Percentiles rank a stretch among this genome's conserved stretches.
phyloP scores from a whole-genome alignment of 148 eudicot genomes.

The Fallopia convolvulus region DNA sequence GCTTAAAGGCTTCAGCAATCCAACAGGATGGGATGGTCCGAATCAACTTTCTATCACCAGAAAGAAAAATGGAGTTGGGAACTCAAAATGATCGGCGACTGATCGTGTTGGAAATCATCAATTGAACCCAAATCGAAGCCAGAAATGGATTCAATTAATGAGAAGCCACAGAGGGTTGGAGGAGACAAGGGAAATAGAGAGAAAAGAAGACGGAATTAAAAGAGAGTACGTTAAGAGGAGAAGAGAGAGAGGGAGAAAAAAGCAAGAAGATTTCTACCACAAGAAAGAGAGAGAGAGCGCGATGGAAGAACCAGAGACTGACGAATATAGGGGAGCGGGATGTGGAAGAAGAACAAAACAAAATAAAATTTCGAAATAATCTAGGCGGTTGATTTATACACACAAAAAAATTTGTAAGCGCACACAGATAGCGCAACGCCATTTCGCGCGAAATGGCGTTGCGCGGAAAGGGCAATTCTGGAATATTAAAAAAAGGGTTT shows the following conservation, averaged over 20 bases:
- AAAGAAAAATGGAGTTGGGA: background rate
- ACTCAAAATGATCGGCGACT: background rate
- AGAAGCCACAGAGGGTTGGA: background rate
- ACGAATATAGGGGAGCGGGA: background rate
- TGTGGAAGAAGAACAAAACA: conserved; percentile 8
- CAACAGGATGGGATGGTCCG: background rate
- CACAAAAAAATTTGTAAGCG: too few species aligned
- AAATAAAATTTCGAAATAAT: background rate
- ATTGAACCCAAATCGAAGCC: conserved; percentile 3
- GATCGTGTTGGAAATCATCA: background rate
- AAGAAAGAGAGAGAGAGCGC: background rate
- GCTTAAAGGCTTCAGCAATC: background rate
- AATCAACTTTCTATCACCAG: background rate
- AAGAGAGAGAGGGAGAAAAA: background rate
- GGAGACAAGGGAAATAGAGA: too few species aligned
- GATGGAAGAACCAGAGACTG: background rate
- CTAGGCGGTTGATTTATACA: too few species aligned
- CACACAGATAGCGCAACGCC: too few species aligned
- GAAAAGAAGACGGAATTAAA: too few species aligned
- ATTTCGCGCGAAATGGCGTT: too few species aligned
- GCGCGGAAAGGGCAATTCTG: too few species aligned
- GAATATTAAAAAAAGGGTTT: too few species aligned
- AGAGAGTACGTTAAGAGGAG: too few species aligned
- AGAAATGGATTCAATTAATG: conserved; percentile 6
- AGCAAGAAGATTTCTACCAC: conserved; percentile 5